Percentiles rank a stretch among this genome's conserved stretches.
These are phyloP conservation scores for Neonectria neomacrospora DNA, from an alignment of 2,329 filamentous ascomycete species.

Conservation along the genomic window DNA sequence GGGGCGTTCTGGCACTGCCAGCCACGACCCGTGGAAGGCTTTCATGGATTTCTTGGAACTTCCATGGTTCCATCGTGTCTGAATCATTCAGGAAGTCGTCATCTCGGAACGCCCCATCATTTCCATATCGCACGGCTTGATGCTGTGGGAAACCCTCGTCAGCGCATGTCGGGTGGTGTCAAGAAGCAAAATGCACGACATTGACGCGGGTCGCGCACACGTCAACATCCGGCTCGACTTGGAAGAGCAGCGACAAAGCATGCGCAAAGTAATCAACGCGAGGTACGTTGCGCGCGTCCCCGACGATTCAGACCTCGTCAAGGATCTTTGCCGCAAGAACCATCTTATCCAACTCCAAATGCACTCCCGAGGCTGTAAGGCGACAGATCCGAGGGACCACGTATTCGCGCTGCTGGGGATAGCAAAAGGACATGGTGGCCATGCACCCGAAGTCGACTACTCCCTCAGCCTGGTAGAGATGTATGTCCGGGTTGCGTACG, in stretches of 20 bases:
- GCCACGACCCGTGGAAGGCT: neutral
- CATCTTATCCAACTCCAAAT: neutral
- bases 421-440: conserved; percentile 2
- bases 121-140: neutral
- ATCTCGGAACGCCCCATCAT: neutral
- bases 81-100: conserved; percentile 22
- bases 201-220: neutral
- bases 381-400: conserved; percentile 14
- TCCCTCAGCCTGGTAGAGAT: neutral
- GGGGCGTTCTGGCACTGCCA: neutral
- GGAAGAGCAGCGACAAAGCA: neutral
- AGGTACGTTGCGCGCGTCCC: neutral
- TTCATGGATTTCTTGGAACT: conserved; percentile 7
- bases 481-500: neutral
- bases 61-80: conserved; percentile 21
- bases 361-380: neutral
- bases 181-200: neutral
- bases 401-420: conserved; percentile 17
- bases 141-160: neutral
- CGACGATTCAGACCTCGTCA: neutral
- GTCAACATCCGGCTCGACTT: neutral
- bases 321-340: neutral
- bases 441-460: conserved; percentile 6
- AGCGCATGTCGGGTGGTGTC: neutral
- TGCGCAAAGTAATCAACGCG: neutral